Evolutionary conservation across 2,329 filamentous ascomycete genomes (phyloP), one percentile per base, ranked within the genome.

Genomic region (Microdochium nivale): DNA sequence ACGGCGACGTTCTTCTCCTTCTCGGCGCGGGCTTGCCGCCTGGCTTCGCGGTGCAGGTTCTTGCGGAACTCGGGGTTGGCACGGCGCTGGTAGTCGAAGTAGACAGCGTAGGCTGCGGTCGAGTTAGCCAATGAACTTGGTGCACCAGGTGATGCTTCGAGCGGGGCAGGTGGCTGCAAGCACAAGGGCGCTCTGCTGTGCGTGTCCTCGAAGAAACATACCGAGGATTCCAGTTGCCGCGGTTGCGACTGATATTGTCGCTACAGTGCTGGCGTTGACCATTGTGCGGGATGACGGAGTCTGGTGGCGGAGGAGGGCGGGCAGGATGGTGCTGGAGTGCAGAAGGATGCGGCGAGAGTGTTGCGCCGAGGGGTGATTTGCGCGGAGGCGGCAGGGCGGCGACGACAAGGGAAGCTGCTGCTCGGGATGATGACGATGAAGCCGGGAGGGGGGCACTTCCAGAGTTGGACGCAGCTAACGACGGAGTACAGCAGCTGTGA

Each of bases 31-130:
- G 79, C 81, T 68, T 86, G 81, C 65, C 79, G 79, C 70, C 88
- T 86, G 68, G 87, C 85, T 70, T 89, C 87, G 65, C 85, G 83
- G 69, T 88, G 87, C 62, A 87, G 70, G 62, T 78, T 72, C 65
- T 81, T 80, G 62, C 84, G 78, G 73, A 87, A 87, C 60, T 83
- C 78, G 63, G 81, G 71, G 61, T 83, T 74, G 64, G 74, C 77
- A 58, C 84, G 81, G 60, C 84, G 78, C 65, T 80, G 77, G 64
- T 83, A 79, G 69, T 87, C 84, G 68, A 87, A 87, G 71, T 84
- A 87, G 60, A 80, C 67, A 57, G 78, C 82, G 62, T 87, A 87
- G 59, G 79, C 81, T 84, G 61, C 37, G 25, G 51, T 8, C 40
- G 21, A 50, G 25, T 52, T 54, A 35, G 54, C 51, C 53, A 47